Base-by-base conservation (phyloP, 371 early-diverging fungal genomes). In the Rhizopus microsporus region DNA sequence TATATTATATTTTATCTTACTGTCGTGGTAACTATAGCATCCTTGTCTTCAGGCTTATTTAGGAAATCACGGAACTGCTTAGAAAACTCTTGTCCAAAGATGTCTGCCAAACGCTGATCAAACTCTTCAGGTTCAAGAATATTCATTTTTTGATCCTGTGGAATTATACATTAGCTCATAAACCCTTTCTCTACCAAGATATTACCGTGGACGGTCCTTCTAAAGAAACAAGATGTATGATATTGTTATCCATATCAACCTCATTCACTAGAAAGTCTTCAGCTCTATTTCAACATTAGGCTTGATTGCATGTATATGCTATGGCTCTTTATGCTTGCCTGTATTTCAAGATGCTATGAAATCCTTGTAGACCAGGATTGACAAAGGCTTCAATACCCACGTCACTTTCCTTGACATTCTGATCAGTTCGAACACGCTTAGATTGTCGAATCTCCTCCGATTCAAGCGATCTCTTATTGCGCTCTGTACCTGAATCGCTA, bases 211-310 rank as follows among this genome's bases (percentile, higher is more conserved):
- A 47, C 10, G 77, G 74, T 1, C 68, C 54, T 7, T 74, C 82
- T 7, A 78, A 59, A 13, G 75, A 71, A 0, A 81, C 78, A 48
- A 93, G 68, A 44, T 79, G 83, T 4, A 94, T 85, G 7, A 92
- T 82, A 7, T 85, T 68, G n/a, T 90, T 91, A n/a, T 78, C 69
- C 51, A 68, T 61, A 67, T 90, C 91, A 10, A 98, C 89, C 78
- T 98, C 98, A 75, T 92, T 87, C n/a, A 98, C 98, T 33, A 94
- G 67, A 69, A 98, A 98, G 71, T 98, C 98, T 2, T 83, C 72
- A 31, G 69, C 75, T 48, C 85, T 80, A 58, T n/a, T 31, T 44
- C 4, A 4, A 44, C 3, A 30, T 32, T 29, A 38, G 16, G 4
- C 4, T 38, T 38, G 6, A 16, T 30, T 10, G n/a, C 23, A 16